Evolutionary conservation across 1,139 yeast genomes (phyloP).

Genomic region (Kurtzmaniella quercitrusa): DNA sequence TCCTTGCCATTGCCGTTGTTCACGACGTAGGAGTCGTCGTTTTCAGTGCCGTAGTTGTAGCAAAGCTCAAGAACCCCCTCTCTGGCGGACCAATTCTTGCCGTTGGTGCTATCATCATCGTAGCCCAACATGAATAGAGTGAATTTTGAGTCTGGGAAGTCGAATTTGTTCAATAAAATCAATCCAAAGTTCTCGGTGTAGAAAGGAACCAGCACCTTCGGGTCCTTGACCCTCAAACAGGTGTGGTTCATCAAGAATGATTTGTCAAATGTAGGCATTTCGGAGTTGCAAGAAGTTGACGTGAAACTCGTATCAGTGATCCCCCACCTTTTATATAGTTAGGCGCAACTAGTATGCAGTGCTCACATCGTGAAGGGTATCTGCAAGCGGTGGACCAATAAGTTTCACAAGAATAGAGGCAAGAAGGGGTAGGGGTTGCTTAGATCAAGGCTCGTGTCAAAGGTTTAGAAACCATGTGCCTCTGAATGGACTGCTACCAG

Average conservation of each 20-base stretch:
- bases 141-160: slow-evolving; percentile 53
- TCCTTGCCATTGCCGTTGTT: slow-evolving; percentile 85
- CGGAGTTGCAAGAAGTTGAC: neutral
- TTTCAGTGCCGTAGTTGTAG: slow-evolving; percentile 74
- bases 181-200: slow-evolving; percentile 76
- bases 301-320: neutral
- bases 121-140: slow-evolving; percentile 67
- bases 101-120: slow-evolving; percentile 38
- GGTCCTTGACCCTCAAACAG: slow-evolving; percentile 79
- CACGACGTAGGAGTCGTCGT: slow-evolving; percentile 51
- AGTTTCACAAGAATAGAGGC: too few relatives aligned
- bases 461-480: neutral
- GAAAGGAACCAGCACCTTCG: slow-evolving; percentile 66
- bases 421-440: neutral
- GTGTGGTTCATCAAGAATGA: slow-evolving; percentile 61
- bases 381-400: neutral
- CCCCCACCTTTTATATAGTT: neutral
- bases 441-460: neutral
- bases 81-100: slow-evolving; percentile 51
- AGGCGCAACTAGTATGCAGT: neutral
- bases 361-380: too few relatives aligned
- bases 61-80: slow-evolving; percentile 82
- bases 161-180: slow-evolving; percentile 50
- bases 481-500: too few relatives aligned
- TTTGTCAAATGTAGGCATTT: slow-evolving; percentile 29